Percentiles rank a stretch among this genome's conserved stretches.
Conservation (phyloP, 306 rosid species). For the Glycine soja region DNA sequence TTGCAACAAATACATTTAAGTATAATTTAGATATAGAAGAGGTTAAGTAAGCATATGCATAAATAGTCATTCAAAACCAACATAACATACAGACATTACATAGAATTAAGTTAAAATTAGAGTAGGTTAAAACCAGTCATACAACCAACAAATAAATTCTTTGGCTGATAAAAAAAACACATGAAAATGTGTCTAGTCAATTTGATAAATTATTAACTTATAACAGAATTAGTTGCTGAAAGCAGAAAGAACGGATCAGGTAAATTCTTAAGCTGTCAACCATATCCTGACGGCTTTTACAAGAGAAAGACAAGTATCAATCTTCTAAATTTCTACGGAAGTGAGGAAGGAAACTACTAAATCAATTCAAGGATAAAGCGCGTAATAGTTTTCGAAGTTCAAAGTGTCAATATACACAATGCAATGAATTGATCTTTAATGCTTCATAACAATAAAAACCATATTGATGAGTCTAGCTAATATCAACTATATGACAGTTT, state of each 20-base stretch:
- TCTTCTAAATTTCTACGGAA: not conserved
- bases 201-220: constrained; percentile 29
- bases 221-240: constrained; percentile 13
- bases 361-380: not conserved
- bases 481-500: constrained; percentile 13
- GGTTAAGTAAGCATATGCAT: constrained; percentile 28
- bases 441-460: constrained; percentile 13
- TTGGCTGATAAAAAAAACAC: not conserved
- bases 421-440: not conserved
- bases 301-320: constrained; percentile 4
- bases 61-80: constrained; percentile 25
- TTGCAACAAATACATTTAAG: not conserved
- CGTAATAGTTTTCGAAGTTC: too few relatives aligned
- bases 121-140: not conserved
- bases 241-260: not conserved
- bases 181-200: constrained; percentile 9
- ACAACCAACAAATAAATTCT: constrained; percentile 24
- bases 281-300: not conserved
- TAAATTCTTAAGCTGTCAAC: not conserved
- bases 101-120: not conserved
- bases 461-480: not conserved
- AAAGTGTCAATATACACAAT: not conserved
- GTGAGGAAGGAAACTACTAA: not conserved
- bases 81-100: not conserved
- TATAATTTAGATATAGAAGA: not conserved